Evolutionary conservation across 768 basidiomycete species (phyloP).

Genomic region (Galerina sulciceps): DNA sequence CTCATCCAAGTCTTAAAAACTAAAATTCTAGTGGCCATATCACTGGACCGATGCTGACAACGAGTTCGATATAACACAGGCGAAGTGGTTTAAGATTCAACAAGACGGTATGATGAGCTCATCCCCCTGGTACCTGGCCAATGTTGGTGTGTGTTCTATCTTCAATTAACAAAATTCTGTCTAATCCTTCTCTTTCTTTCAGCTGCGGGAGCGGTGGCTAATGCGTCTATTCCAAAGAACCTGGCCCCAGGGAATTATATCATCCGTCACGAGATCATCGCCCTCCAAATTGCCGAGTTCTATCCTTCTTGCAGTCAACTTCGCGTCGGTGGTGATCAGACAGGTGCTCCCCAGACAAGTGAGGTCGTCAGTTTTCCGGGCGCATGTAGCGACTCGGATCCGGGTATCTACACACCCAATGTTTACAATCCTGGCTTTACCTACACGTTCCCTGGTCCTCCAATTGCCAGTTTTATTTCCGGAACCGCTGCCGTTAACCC

Average conservation of each 20-base stretch:
- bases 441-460: constrained; percentile 57
- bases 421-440: constrained; percentile 32
- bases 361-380: constrained; percentile 74
- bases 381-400: constrained; percentile 70
- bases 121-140: constrained; percentile 54
- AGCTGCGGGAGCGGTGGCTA: constrained; percentile 46
- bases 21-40: constrained; percentile 53
- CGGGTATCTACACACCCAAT: constrained; percentile 65
- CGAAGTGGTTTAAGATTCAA: constrained; percentile 78
- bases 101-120: constrained; percentile 48
- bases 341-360: constrained; percentile 45
- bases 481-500: constrained; percentile 11
- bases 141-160: constrained; percentile 46
- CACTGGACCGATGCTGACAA: constrained; percentile 73
- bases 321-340: constrained; percentile 55
- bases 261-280: constrained; percentile 80
- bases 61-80: constrained; percentile 59
- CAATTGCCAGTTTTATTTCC: constrained; percentile 44
- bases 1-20: too few relatives aligned
- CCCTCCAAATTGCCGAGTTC: constrained; percentile 80
- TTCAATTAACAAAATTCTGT: neutral
- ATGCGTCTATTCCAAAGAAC: constrained; percentile 50
- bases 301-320: constrained; percentile 75
- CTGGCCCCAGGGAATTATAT: constrained; percentile 74
- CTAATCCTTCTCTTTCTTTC: neutral